phyloP scores from a whole-genome alignment of 768 basidiomycete genomes.

The Chiua virens region DNA sequence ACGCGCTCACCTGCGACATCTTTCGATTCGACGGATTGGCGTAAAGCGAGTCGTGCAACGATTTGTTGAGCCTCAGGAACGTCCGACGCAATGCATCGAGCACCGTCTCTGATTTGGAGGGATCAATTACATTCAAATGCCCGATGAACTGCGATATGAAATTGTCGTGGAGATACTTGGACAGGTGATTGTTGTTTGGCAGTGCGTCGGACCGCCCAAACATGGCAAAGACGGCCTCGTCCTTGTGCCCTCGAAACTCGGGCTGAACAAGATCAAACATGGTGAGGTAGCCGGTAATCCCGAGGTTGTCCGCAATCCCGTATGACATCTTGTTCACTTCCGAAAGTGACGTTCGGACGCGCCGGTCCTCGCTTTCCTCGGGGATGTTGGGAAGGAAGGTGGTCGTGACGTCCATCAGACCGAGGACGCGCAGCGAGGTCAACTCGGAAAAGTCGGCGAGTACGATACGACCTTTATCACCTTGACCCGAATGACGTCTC shows the following conservation, averaged over 20 bases:
- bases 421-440: constrained; percentile 81
- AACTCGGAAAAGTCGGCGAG: constrained; percentile 88
- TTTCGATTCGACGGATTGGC: constrained; percentile 53
- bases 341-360: constrained; percentile 87
- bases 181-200: constrained; percentile 62
- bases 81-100: constrained; percentile 81
- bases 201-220: constrained; percentile 75
- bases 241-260: constrained; percentile 71
- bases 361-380: constrained; percentile 83
- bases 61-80: constrained; percentile 85
- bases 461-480: constrained; percentile 32
- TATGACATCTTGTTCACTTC: constrained; percentile 92
- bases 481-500: constrained; percentile 26
- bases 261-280: constrained; percentile 93
- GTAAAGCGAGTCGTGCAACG: constrained; percentile 68
- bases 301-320: constrained; percentile 93
- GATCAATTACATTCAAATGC: constrained; percentile 51
- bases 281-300: constrained; percentile 71
- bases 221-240: constrained; percentile 94
- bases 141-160: constrained; percentile 63
- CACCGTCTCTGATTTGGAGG: constrained; percentile 49
- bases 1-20: constrained; percentile 63
- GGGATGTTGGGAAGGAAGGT: constrained; percentile 65
- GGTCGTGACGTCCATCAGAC: constrained; percentile 94
- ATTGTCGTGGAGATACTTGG: constrained; percentile 82